Percentiles rank a stretch among this genome's conserved stretches.
Evolutionary conservation across 179 eudicot species (phyloP).

Genomic region (Pouteria campechiana): DNA sequence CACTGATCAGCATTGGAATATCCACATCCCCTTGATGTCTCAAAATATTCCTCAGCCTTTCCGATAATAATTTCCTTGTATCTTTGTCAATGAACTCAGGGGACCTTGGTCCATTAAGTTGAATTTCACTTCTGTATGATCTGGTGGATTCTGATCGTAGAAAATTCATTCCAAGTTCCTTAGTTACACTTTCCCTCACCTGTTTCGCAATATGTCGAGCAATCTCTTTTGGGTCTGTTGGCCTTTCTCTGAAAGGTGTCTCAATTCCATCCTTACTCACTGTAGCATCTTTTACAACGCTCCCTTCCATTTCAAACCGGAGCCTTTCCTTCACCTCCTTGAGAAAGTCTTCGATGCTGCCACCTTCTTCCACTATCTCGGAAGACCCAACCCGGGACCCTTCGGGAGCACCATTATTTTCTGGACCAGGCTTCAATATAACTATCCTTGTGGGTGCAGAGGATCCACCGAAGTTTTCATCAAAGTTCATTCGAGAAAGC

Average conservation of each 20-base stretch:
- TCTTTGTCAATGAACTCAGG: conserved; percentile 54
- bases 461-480: conserved; percentile 15
- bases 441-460: conserved; percentile 64
- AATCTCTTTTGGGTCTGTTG: conserved; percentile 43
- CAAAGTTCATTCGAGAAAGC: conserved; percentile 18
- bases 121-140: conserved; percentile 52
- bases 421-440: conserved; percentile 83
- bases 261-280: conserved; percentile 85
- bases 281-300: conserved; percentile 22
- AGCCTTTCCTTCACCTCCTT: conserved; percentile 92
- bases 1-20: conserved; percentile 9
- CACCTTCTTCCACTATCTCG: conserved; percentile 60
- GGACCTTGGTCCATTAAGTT: conserved; percentile 35
- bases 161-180: conserved; percentile 45
- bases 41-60: conserved; percentile 53
- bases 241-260: conserved; percentile 65
- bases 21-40: conserved; percentile 27
- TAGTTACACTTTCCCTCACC: conserved; percentile 36
- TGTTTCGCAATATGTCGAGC: conserved; percentile 43
- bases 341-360: conserved; percentile 81
- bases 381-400: conserved; percentile 71
- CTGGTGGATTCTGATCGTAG: conserved; percentile 72
- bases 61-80: conserved; percentile 42
- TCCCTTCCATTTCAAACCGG: conserved; percentile 58
- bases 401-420: conserved; percentile 33